Conservation (phyloP, 2,329 filamentous ascomycete species). For the Trichoderma arundinaceum region DNA sequence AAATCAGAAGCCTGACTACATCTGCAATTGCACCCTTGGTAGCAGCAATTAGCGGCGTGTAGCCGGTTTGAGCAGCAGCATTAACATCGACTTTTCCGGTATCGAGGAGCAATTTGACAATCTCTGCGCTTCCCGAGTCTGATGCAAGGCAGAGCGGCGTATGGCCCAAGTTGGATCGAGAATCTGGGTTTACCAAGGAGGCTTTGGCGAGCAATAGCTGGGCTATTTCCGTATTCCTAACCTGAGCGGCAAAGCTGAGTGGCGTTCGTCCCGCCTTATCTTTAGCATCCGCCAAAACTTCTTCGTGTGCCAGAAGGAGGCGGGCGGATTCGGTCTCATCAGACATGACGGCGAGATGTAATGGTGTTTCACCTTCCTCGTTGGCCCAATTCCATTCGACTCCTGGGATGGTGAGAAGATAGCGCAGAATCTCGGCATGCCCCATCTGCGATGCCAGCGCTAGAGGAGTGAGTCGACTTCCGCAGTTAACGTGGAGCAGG, state of each 20-base stretch:
- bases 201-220: background rate
- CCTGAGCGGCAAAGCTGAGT: background rate
- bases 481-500: background rate
- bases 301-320: background rate
- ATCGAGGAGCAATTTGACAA: slow-evolving; percentile 3
- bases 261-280: background rate
- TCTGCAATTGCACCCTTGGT: background rate
- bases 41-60: background rate
- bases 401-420: background rate
- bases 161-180: background rate
- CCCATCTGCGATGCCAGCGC: background rate
- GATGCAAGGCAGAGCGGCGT: background rate
- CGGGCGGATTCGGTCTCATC: background rate
- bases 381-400: background rate
- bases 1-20: background rate
- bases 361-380: background rate
- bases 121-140: background rate
- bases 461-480: background rate
- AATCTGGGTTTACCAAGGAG: background rate
- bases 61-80: background rate
- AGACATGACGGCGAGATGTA: background rate
- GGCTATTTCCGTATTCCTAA: background rate
- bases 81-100: slow-evolving; percentile 6
- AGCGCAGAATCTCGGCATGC: background rate
- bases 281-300: background rate